These are phyloP conservation scores for Prunus salicina DNA, from an alignment of 306 rosid genomes.

Conservation along the genomic window DNA sequence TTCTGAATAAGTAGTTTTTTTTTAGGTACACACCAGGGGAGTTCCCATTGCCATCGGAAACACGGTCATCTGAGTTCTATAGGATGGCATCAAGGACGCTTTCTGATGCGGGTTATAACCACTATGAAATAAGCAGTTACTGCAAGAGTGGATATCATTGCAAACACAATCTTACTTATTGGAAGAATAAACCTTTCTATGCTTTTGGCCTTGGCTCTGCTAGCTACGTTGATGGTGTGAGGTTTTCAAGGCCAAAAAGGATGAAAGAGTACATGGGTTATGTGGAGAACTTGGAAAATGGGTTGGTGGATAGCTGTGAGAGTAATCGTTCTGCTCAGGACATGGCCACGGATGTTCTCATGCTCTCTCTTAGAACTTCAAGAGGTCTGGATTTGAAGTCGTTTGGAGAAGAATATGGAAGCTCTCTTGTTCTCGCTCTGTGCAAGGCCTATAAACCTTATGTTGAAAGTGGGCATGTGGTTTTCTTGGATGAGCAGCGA, in stretches of 20 bases:
- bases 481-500: slow-evolving; percentile 61
- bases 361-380: slow-evolving; percentile 86
- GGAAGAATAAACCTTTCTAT: slow-evolving; percentile 89
- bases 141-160: slow-evolving; percentile 74
- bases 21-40: slow-evolving; percentile 79
- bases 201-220: slow-evolving; percentile 90
- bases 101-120: slow-evolving; percentile 53
- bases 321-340: slow-evolving; percentile 42
- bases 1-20: slow-evolving; percentile 20
- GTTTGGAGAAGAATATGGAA: slow-evolving; percentile 56
- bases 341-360: slow-evolving; percentile 68
- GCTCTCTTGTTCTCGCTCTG: slow-evolving; percentile 48
- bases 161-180: slow-evolving; percentile 79
- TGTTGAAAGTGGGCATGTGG: slow-evolving; percentile 73
- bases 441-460: slow-evolving; percentile 62
- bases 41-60: slow-evolving; percentile 89
- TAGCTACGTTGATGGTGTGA: slow-evolving; percentile 66
- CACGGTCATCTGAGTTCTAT: slow-evolving; percentile 71
- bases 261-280: slow-evolving; percentile 57
- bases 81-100: slow-evolving; percentile 77
- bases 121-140: slow-evolving; percentile 95
- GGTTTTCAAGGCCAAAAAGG: slow-evolving; percentile 80
- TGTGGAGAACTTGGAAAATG: slow-evolving; percentile 71
- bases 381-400: slow-evolving; percentile 65
- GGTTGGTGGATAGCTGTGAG: slow-evolving; percentile 38